Evolutionary conservation across 345 rosid species (phyloP).

Genomic region (Melaleuca alternifolia): DNA sequence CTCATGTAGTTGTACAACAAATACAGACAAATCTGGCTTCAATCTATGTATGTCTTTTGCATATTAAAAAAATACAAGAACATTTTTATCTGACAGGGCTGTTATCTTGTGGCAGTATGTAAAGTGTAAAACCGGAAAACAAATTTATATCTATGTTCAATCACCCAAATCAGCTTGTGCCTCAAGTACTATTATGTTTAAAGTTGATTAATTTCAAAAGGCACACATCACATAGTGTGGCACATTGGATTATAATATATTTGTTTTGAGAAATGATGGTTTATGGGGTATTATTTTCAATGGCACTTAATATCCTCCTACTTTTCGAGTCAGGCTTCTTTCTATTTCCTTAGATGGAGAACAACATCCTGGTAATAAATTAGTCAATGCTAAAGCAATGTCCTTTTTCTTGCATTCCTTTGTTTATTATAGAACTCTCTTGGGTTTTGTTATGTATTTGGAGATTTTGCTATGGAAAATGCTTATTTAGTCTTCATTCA

Average conservation of each 20-base stretch:
- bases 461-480: not conserved
- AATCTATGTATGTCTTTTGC: constrained; percentile 37
- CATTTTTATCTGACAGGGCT: not conserved
- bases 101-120: not conserved
- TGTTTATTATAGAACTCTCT: not conserved
- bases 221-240: not conserved
- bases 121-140: not conserved
- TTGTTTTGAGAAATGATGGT: not conserved
- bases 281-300: not conserved
- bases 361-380: not conserved
- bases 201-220: not conserved
- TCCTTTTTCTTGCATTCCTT: not conserved
- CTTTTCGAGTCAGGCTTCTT: not conserved
- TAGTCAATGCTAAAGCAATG: not conserved
- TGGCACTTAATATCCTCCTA: not conserved
- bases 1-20: constrained; percentile 67
- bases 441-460: not conserved
- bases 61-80: not conserved
- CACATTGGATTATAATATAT: not conserved
- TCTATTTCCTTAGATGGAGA: not conserved
- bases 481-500: constrained; percentile 18
- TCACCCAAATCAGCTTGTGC: not conserved
- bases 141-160: not conserved
- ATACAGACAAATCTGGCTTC: constrained; percentile 71
- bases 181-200: not conserved